Conservation (phyloP, 768 basidiomycete species). For the Mycena rebaudengoi region DNA sequence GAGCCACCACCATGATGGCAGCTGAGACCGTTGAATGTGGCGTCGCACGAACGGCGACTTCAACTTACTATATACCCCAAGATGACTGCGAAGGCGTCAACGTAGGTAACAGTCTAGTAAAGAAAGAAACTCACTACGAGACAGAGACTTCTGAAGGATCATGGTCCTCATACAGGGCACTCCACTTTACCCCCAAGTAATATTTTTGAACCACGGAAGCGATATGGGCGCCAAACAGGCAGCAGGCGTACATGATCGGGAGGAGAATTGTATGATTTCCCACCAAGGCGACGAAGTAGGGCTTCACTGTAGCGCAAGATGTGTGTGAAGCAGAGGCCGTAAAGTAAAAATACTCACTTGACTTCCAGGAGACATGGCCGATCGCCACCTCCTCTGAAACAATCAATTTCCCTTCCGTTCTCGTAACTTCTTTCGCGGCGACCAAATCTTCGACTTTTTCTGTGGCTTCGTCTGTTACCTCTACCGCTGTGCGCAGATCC, state of each 20-base stretch:
- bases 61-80: neutral
- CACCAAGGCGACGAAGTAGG: neutral
- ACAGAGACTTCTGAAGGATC: neutral
- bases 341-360: neutral
- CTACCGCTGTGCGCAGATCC: neutral
- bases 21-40: neutral
- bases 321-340: neutral
- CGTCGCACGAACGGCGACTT: neutral
- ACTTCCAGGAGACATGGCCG: constrained; percentile 1
- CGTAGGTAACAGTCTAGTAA: neutral
- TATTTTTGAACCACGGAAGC: neutral
- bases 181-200: neutral
- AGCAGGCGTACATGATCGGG: neutral
- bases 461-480: neutral
- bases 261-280: neutral
- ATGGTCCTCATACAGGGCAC: neutral
- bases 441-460: neutral
- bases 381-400: neutral
- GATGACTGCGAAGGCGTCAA: neutral
- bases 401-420: neutral
- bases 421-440: neutral
- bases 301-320: neutral
- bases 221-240: neutral
- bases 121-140: neutral
- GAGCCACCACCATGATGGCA: neutral